A percentile compares a stretch with the other conserved stretches of the same genome.
Evolutionary conservation across 805 yeast genomes (phyloP).

Genomic region (Dipodascopsis tothii): DNA sequence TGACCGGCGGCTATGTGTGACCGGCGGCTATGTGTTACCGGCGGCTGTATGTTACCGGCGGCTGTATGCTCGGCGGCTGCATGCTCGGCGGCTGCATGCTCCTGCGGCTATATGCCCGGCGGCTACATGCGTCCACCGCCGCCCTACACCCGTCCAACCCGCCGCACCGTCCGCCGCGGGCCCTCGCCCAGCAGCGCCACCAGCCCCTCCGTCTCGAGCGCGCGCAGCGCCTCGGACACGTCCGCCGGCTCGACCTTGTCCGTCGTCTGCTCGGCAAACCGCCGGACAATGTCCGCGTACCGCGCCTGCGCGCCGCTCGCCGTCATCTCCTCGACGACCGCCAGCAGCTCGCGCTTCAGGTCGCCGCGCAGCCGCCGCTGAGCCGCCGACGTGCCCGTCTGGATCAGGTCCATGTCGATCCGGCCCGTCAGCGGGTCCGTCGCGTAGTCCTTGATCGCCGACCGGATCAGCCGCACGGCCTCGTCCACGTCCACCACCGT

Average conservation of each 20-base stretch:
- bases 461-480: slow-evolving; percentile 83
- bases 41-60: neutral
- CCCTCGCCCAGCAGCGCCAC: slow-evolving; percentile 66
- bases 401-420: slow-evolving; percentile 94
- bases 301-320: slow-evolving; percentile 42
- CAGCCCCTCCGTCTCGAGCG: slow-evolving; percentile 65
- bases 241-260: slow-evolving; percentile 64
- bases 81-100: neutral
- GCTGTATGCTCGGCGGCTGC: neutral
- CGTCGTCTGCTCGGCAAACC: slow-evolving; percentile 58
- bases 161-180: slow-evolving; percentile 51
- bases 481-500: slow-evolving; percentile 78
- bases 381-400: slow-evolving; percentile 87
- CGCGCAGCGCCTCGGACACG: slow-evolving; percentile 56
- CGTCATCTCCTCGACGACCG: slow-evolving; percentile 38
- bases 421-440: slow-evolving; percentile 96
- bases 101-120: neutral
- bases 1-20: too few relatives aligned
- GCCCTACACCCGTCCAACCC: slow-evolving; percentile 7
- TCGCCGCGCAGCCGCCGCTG: slow-evolving; percentile 75
- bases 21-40: too few relatives aligned
- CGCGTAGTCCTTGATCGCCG: slow-evolving; percentile 96
- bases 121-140: neutral
- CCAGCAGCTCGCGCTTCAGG: slow-evolving; percentile 52
- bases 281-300: slow-evolving; percentile 51